Evolutionary conservation across 1,284 basidiomycete species (phyloP), one percentile per base, ranked within the genome.

Genomic region (Fomes fomentarius): DNA sequence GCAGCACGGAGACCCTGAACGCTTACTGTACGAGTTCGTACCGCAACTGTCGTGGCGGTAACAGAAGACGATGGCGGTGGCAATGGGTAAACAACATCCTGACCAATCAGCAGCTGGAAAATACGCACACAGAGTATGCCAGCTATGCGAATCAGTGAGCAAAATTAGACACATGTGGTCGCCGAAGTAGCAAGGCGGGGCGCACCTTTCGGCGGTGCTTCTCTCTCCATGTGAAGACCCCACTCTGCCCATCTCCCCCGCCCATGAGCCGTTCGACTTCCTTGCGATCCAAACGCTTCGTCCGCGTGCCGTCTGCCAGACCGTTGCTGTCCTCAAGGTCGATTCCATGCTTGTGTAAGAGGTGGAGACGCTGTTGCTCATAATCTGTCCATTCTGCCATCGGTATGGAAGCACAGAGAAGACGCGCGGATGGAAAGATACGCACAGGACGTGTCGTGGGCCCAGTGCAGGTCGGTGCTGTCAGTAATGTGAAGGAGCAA

Each of bases 191-290:
- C 39, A 30, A 44, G 38, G 45, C 50, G 28, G 35, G 54, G 56
- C 71, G 48, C 62, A 91, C 90, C 83, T 93, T 93, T 71, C 92
- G 84, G 64, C 94, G 80, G 68, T 96, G 91, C 78, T 91, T 93
- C 71, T 98, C 96, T 60, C 95, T 79, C 93, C 93, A 97, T 42
- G 94, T 96, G 69, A 96, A 90, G 57, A 96, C 74, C 17, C 92
- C 89, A 52, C 84, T 84, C 68, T 87, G 78, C 12, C 89, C 89
- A 56, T 89, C 80, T 52, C 84, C 84, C 53, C 85, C 83, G 28
- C 90, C 89, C 85, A 93, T 90, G 60, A 93, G 78, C 57, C 83
- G 75, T 70, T 94, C 91, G 43, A 93, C 77, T 61, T 93, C 88
- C 70, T 84, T 85, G 63, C 80, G 84, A 68, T 89, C 83, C 80